Percentiles rank a stretch among this genome's conserved stretches.
phyloP scores from a whole-genome alignment of 2,329 filamentous ascomycete genomes.

The Ceratocystis ficicola region DNA sequence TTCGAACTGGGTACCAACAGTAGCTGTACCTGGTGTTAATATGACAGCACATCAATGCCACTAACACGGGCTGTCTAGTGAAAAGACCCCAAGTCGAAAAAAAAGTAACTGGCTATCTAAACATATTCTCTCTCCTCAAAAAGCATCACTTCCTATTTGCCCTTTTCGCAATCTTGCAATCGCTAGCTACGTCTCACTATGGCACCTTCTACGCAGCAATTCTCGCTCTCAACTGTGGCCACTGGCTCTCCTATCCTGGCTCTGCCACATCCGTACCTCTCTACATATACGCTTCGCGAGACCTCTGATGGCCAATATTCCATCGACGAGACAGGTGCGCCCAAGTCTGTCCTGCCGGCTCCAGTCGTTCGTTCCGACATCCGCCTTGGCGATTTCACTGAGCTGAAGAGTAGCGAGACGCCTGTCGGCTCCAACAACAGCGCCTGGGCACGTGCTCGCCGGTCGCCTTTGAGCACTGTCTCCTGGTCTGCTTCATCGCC shows the following conservation, averaged over 20 bases:
- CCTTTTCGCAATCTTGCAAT: not conserved
- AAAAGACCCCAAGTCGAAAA: not conserved
- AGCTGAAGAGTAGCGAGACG: conserved; percentile 39
- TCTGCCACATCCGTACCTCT: conserved; percentile 40
- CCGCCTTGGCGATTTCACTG: conserved; percentile 36
- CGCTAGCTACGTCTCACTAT: not conserved
- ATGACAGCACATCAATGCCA: not conserved
- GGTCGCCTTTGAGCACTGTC: conserved; percentile 38
- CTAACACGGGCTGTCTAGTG: not conserved
- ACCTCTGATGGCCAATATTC: conserved; percentile 29
- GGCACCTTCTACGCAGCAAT: conserved; percentile 15
- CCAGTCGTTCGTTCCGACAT: conserved; percentile 30
- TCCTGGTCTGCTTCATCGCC: conserved; percentile 33
- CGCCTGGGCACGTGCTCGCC: conserved; percentile 44
- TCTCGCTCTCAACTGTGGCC: conserved; percentile 24
- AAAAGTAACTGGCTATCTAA: not conserved
- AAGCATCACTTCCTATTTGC: not conserved
- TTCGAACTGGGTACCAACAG: not conserved
- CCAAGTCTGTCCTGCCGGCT: conserved; percentile 26
- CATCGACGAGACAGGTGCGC: conserved; percentile 28
- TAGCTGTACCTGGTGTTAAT: not conserved
- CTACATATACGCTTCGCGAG: conserved; percentile 35
- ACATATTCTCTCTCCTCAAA: not conserved
- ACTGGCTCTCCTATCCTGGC: conserved; percentile 34
- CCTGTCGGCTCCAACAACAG: conserved; percentile 43